Percentiles rank a stretch among this genome's conserved stretches.
Evolutionary conservation across 163 green algal genomes (phyloP).

Genomic region (Scenedesmus sp.): DNA sequence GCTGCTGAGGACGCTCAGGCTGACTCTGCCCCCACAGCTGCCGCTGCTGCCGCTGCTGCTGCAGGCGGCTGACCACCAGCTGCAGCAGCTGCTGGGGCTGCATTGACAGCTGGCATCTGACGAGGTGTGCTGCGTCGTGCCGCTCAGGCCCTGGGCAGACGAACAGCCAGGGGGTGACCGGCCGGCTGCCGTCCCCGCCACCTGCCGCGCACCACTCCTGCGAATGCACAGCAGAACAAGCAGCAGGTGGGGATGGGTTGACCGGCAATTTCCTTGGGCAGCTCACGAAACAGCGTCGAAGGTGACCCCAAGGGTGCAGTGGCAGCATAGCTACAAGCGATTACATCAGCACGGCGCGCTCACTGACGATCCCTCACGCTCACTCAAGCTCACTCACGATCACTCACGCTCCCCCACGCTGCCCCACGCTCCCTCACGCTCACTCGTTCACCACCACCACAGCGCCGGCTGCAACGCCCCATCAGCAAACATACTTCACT

Average conservation of each 20-base stretch:
- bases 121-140: conserved; percentile 81
- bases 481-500: background rate
- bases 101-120: conserved; percentile 74
- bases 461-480: too few relatives aligned
- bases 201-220: conserved; percentile 25
- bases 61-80: background rate
- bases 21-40: background rate
- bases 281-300: too few relatives aligned
- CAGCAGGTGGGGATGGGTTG: background rate
- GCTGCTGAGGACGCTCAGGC: conserved; percentile 47
- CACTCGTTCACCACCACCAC: too few relatives aligned
- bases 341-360: too few relatives aligned
- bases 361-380: background rate
- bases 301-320: too few relatives aligned
- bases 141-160: conserved; percentile 62
- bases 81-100: conserved; percentile 40
- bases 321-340: too few relatives aligned
- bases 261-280: too few relatives aligned
- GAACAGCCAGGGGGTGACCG: conserved; percentile 50
- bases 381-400: background rate
- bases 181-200: background rate
- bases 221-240: background rate
- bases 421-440: conserved; percentile 73
- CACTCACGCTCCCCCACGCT: background rate
- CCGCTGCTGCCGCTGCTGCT: conserved; percentile 5